Evolutionary conservation across 2,329 filamentous ascomycete genomes (phyloP), one percentile per base, ranked within the genome.

Genomic region (Emmonsiellopsis sp.): DNA sequence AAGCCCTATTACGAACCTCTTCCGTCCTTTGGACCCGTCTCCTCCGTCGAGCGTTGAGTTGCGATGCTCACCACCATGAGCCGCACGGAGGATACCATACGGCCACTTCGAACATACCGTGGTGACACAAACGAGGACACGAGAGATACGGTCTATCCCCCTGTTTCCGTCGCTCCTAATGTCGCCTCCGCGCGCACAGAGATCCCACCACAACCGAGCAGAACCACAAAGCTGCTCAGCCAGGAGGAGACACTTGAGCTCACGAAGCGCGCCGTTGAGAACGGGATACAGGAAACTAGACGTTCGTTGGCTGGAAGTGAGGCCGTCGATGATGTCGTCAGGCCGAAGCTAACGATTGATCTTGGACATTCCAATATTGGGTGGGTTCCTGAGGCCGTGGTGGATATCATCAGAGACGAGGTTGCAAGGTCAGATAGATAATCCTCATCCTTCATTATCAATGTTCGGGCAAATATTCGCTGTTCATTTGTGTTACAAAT

Each of bases 331-430:
- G 72, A 74, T 60, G 70, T 72, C 13, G 68, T 76, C 52, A 73
- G 73, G 58, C 73, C 73, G 8, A 76, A 76, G 54, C 61, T 78
- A 56, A 77, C 75, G 1, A 72, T 79, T 54, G 74, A 78, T 56
- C 62, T 79, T 61, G 76, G 74, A 13, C 72, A 77, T 61, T 74
- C 72, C 11, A 71, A 71, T 53, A 75, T 78, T 55, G 68, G 65
- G 36, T 68, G 70, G 53, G 72, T 78, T 53, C 76, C 76, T 1
- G 72, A 74, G 52, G 69, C 73, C 37, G 74, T 78, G 32, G 71
- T 77, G 10, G 73, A 77, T 60, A 70, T 77, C 45, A 74, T 79
- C 54, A 77, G 76, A 60, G 69, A 76, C 60, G 75, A 78, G 58
- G 76, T 79, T 45, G 76, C 77, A 64, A 69, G 74, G 74, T 77